These are phyloP conservation scores for Camellia granthamiana DNA, from an alignment of 148 eudicot species.

Conservation along the genomic window DNA sequence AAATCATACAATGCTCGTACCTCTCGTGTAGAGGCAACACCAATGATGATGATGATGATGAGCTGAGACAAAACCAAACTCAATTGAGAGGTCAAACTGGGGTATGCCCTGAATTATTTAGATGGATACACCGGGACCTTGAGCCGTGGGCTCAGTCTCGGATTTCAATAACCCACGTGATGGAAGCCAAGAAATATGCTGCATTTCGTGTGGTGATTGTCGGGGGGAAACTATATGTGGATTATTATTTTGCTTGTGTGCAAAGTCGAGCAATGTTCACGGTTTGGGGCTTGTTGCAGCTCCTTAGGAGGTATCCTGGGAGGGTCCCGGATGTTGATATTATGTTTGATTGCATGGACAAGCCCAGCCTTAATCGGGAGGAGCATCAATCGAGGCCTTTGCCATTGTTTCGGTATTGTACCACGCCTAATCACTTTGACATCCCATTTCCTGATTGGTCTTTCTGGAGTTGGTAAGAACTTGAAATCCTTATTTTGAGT, in stretches of 20 bases:
- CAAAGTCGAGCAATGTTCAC: slow-evolving; percentile 82
- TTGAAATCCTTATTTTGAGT: neutral
- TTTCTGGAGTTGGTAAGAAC: slow-evolving; percentile 89
- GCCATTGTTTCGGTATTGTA: slow-evolving; percentile 88
- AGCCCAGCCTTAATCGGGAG: slow-evolving; percentile 52
- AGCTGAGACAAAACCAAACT: slow-evolving; percentile 28
- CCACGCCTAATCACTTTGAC: slow-evolving; percentile 67
- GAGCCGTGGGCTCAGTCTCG: slow-evolving; percentile 62
- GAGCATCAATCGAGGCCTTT: slow-evolving; percentile 65
- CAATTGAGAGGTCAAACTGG: slow-evolving; percentile 17
- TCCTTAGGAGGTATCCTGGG: slow-evolving; percentile 83
- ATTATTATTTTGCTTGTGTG: slow-evolving; percentile 73
- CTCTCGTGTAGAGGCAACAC: slow-evolving; percentile 46
- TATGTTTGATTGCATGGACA: slow-evolving; percentile 98
- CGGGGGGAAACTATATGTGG: slow-evolving; percentile 70
- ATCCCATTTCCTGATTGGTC: slow-evolving; percentile 99
- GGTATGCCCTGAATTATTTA: slow-evolving; percentile 64
- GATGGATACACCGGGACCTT: slow-evolving; percentile 65
- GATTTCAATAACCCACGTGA: slow-evolving; percentile 47
- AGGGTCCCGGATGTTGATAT: slow-evolving; percentile 84
- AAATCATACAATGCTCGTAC: slow-evolving; percentile 70
- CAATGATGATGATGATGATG: slow-evolving; percentile 8
- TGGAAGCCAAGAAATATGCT: slow-evolving; percentile 67
- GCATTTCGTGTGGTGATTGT: slow-evolving; percentile 68
- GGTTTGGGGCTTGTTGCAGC: slow-evolving; percentile 83